These are phyloP conservation scores for Pezicula rhizophila DNA, from an alignment of 2,329 filamentous ascomycete genomes.

Conservation along the genomic window DNA sequence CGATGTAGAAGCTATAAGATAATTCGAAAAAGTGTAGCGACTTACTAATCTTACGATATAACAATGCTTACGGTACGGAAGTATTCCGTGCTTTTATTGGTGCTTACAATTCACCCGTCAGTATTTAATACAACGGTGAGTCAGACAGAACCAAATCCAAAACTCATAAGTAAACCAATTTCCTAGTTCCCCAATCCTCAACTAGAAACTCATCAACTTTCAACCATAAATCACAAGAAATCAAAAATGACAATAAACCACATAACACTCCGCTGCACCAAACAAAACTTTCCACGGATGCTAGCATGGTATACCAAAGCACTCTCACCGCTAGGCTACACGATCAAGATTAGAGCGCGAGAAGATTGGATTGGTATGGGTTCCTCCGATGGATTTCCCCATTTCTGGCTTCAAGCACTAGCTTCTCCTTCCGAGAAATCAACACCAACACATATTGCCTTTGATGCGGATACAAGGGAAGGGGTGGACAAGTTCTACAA, in stretches of 20 bases:
- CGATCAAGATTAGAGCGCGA: constrained; percentile 7
- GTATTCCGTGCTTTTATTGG: not conserved
- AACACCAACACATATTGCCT: constrained; percentile 11
- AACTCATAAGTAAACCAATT: no score
- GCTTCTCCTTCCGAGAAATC: constrained; percentile 1
- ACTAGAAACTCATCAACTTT: not conserved
- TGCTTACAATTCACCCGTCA: no score
- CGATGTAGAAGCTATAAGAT: no score
- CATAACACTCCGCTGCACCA: not conserved
- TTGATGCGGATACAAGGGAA: constrained; percentile 10
- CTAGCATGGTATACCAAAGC: constrained; percentile 7
- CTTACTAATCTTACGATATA: not conserved
- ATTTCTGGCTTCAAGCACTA: constrained; percentile 13
- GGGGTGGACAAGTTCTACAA: constrained; percentile 11
- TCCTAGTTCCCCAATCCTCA: no score
- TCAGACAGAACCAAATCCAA: no score
- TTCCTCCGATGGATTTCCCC: constrained; percentile 8
- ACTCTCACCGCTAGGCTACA: constrained; percentile 11
- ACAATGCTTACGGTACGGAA: not conserved
- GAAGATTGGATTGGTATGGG: constrained; percentile 10
- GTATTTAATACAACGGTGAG: no score
- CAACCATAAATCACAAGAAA: not conserved
- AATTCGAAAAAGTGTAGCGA: not conserved
- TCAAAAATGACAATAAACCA: constrained; percentile 17
- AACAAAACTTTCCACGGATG: constrained; percentile 4